phyloP scores from a whole-genome alignment of 768 basidiomycete species.

The Lactarius trivialis region DNA sequence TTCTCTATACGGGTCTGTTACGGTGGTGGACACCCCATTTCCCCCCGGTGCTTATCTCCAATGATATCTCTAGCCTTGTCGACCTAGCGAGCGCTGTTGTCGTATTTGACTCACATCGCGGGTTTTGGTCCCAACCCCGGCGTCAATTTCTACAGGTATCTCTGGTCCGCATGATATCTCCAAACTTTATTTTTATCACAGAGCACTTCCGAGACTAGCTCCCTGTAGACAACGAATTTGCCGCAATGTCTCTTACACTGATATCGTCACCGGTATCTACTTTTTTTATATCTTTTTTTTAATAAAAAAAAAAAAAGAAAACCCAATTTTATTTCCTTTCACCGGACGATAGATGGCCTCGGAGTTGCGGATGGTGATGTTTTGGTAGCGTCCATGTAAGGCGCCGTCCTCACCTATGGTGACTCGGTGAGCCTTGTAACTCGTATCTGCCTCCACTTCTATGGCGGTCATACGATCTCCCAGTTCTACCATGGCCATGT shows the following conservation, averaged over 20 bases:
- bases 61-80: slow-evolving; percentile 15
- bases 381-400: slow-evolving; percentile 80
- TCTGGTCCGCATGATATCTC: too few species aligned
- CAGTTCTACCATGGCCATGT: slow-evolving; percentile 71
- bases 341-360: slow-evolving; percentile 77
- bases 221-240: slow-evolving; percentile 36
- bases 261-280: slow-evolving; percentile 75
- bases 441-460: not conserved
- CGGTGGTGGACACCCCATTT: too few species aligned
- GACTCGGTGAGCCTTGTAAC: slow-evolving; percentile 12
- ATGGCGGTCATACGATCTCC: slow-evolving; percentile 2
- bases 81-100: slow-evolving; percentile 20
- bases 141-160: slow-evolving; percentile 46
- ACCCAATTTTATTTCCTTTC: too few species aligned
- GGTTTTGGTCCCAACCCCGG: slow-evolving; percentile 82
- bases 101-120: slow-evolving; percentile 35
- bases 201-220: too few species aligned
- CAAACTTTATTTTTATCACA: too few species aligned
- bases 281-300: too few species aligned
- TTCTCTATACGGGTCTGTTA: too few species aligned
- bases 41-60: slow-evolving; percentile 10
- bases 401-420: not conserved
- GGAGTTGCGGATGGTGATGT: slow-evolving; percentile 88
- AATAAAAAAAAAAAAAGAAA: too few species aligned
- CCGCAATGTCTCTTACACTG: slow-evolving; percentile 80